Conservation (phyloP, 2,329 filamentous ascomycete species). For the Xylaria sp. region DNA sequence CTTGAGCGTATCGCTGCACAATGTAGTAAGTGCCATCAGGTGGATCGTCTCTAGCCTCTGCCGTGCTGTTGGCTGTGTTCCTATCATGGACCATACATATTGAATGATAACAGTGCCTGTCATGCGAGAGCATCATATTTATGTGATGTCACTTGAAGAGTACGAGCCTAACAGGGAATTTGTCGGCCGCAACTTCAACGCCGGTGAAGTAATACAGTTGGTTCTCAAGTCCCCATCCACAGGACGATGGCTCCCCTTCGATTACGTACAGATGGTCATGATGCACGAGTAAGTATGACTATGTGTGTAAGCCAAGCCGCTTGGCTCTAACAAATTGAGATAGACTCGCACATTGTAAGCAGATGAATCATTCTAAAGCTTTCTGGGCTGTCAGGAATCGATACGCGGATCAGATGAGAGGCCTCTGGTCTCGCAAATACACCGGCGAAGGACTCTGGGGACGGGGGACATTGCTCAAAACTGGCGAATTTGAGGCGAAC, state of each 20-base stretch:
- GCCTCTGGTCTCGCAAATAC: conserved; percentile 76
- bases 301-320: neutral
- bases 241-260: conserved; percentile 80
- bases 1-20: conserved; percentile 83
- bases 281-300: conserved; percentile 74
- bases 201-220: conserved; percentile 86
- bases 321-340: conserved; percentile 5
- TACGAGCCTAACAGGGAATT: conserved; percentile 85
- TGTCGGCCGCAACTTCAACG: conserved; percentile 89
- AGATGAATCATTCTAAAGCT: conserved; percentile 87
- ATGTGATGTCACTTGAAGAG: conserved; percentile 79
- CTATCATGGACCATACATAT: neutral
- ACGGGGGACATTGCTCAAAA: conserved; percentile 70
- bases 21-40: conserved; percentile 66
- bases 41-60: neutral
- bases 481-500: conserved; percentile 68
- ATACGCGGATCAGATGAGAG: conserved; percentile 77
- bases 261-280: conserved; percentile 93
- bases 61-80: neutral
- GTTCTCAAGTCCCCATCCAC: conserved; percentile 76
- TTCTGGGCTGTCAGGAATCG: conserved; percentile 85
- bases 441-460: conserved; percentile 89
- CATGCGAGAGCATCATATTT: conserved; percentile 73
- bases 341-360: conserved; percentile 82
- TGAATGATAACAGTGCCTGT: conserved; percentile 66